Base-by-base conservation (phyloP, 2,329 filamentous ascomycete genomes). In the Fusarium avenaceum region DNA sequence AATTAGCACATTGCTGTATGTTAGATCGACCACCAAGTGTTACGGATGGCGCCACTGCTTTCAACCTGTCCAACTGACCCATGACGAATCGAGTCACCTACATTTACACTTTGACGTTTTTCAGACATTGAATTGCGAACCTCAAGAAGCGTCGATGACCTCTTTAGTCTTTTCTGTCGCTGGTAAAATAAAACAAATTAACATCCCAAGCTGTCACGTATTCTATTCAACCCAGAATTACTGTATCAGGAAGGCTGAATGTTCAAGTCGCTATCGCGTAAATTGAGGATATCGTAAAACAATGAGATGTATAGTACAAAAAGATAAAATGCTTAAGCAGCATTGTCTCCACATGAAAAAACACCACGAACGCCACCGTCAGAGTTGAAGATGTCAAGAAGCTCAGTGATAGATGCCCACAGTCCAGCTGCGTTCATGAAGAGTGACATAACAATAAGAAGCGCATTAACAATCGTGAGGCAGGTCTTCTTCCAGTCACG, bases 351-450 rank as follows among this genome's bases (percentile, higher is more conserved):
- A 2, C 71, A 73, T 8, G 69, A 70, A 47, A 73, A 73, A 6
- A 72, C 69, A 30, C 71, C 71, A 3, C 57, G 48, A 22, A 73
- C 55, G 3, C 62, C 64, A 5, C 58, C 60, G 4, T 60, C 50
- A 9, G 60, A 50, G 10, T 72, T 39, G 15, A 73, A 73, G 4
- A 72, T 48, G n/a, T 73, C 69, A 1, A 73, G 24, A 39, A 73
- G 57, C 11, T 73, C 71, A 4, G 71, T 73, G 10, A 75, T 63
- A 2, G 73, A 65, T 9, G 73, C 69, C 71, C 72, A 75, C 38
- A 75, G 43, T 30, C 73, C 73, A 30, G 66, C 73, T 17, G 63
- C 69, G 43, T 75, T 75, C 44, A 75, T 63, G 19, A 75, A 75
- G 4, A 74, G 50, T 0, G 73, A 70, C 20, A 69, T 40, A 7